These are phyloP conservation scores for Hymenoscyphus fructigenus DNA, from an alignment of 2,329 filamentous ascomycete genomes.

Conservation along the genomic window DNA sequence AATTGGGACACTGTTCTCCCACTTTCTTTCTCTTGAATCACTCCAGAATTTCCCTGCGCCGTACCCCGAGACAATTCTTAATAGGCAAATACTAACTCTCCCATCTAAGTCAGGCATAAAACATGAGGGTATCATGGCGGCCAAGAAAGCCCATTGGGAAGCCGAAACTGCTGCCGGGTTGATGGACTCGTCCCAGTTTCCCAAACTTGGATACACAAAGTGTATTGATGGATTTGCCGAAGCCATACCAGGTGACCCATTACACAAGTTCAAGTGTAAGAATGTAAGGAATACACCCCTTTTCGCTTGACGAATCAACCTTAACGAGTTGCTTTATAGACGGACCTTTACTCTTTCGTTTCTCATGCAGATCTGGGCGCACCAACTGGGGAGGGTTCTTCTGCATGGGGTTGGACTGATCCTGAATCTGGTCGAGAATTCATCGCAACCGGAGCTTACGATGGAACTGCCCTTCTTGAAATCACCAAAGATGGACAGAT, in stretches of 20 bases:
- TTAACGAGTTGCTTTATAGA: conserved; percentile 26
- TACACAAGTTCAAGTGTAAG: conserved; percentile 42
- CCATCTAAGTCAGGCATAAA: conserved; percentile 7
- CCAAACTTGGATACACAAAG: conserved; percentile 16
- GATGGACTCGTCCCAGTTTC: conserved; percentile 38
- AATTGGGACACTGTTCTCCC: too few species aligned
- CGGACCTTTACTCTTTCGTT: conserved; percentile 57
- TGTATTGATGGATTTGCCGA: conserved; percentile 17
- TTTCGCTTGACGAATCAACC: neutral
- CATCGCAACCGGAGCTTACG: conserved; percentile 45
- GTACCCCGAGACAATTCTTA: too few species aligned
- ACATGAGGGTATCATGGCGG: conserved; percentile 11
- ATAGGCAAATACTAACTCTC: too few species aligned
- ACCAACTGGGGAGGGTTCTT: conserved; percentile 37
- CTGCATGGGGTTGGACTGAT: conserved; percentile 45
- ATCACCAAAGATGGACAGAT: conserved; percentile 45
- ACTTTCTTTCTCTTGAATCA: too few species aligned
- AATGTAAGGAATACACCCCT: conserved; percentile 34
- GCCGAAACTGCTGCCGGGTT: conserved; percentile 36
- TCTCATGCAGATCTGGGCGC: conserved; percentile 54
- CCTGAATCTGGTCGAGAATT: conserved; percentile 49
- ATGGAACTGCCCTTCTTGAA: conserved; percentile 52
- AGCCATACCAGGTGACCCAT: conserved; percentile 15
- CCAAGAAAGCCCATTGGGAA: conserved; percentile 31
- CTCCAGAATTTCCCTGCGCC: too few species aligned